Evolutionary conservation across 164 flowering plant genomes (phyloP).

Genomic region (Chimonanthus praecox): DNA sequence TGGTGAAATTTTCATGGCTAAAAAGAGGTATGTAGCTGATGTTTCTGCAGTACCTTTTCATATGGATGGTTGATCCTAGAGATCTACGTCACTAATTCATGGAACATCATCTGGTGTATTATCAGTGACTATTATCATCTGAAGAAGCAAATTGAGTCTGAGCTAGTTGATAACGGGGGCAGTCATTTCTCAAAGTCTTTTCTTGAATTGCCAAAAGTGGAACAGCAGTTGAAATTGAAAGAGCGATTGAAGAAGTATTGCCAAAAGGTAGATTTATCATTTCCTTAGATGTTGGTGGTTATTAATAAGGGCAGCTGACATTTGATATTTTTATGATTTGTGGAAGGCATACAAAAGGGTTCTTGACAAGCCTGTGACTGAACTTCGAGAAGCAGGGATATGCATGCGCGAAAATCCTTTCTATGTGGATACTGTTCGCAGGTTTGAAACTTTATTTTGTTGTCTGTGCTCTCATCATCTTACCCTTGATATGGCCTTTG

Average conservation of each 20-base stretch:
- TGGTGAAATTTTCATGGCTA: slow-evolving; percentile 89
- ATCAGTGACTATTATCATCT: slow-evolving; percentile 90
- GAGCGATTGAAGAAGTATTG: slow-evolving; percentile 95
- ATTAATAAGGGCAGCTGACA: background rate
- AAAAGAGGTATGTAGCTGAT: slow-evolving; percentile 59
- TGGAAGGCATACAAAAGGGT: slow-evolving; percentile 89
- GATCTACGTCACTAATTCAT: slow-evolving; percentile 4
- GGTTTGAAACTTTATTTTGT: slow-evolving; percentile 39
- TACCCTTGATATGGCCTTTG: background rate
- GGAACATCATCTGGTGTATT: background rate
- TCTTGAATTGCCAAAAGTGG: slow-evolving; percentile 75
- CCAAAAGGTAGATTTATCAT: slow-evolving; percentile 62
- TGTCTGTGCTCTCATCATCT: background rate
- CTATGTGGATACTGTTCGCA: slow-evolving; percentile 97
- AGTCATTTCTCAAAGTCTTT: slow-evolving; percentile 69
- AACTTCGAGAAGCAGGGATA: slow-evolving; percentile 93
- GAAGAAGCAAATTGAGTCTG: slow-evolving; percentile 97
- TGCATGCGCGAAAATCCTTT: slow-evolving; percentile 99
- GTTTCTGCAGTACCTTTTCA: slow-evolving; percentile 8
- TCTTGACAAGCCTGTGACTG: slow-evolving; percentile 87
- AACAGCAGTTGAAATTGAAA: slow-evolving; percentile 77
- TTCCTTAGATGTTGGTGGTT: background rate
- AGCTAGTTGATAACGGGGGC: slow-evolving; percentile 53
- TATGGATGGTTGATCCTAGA: background rate
- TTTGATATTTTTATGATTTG: slow-evolving; percentile 7